Conservation (phyloP, 768 basidiomycete genomes). For the Amanita thiersii region DNA sequence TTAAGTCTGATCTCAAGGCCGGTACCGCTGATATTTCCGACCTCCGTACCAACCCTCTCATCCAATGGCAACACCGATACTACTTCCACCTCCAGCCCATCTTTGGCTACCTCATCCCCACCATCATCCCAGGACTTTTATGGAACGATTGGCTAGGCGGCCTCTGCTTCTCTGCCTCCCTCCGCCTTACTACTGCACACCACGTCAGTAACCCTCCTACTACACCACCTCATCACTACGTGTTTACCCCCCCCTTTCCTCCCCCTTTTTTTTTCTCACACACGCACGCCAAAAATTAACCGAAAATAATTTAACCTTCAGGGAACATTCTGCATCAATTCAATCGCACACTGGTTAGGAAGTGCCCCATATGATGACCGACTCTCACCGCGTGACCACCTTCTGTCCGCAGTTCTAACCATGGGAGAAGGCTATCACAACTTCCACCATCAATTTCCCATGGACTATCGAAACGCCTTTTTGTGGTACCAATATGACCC, state of each 20-base stretch:
- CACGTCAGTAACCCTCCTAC: conserved; percentile 45
- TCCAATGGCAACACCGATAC: conserved; percentile 72
- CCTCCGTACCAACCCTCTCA: conserved; percentile 56
- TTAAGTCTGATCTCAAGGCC: conserved; percentile 65
- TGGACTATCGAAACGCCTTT: conserved; percentile 77
- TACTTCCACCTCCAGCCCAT: conserved; percentile 55
- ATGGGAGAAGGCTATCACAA: conserved; percentile 90
- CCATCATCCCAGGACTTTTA: conserved; percentile 56
- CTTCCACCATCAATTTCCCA: conserved; percentile 87
- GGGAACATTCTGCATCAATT: conserved; percentile 88
- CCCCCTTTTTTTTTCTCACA: no score
- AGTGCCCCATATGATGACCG: conserved; percentile 77
- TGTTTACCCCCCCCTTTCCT: no score
- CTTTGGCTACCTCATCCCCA: conserved; percentile 69
- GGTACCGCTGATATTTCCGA: conserved; percentile 70
- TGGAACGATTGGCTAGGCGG: conserved; percentile 78
- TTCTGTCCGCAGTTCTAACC: conserved; percentile 75
- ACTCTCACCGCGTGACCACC: conserved; percentile 68
- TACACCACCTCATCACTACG: not conserved
- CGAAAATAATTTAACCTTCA: conserved; percentile 21
- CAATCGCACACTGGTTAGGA: conserved; percentile 80
- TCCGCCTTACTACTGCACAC: conserved; percentile 69
- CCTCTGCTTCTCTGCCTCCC: conserved; percentile 65
- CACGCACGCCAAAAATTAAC: no score
- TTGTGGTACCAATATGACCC: conserved; percentile 86